Percentiles rank a stretch among this genome's conserved stretches.
phyloP scores from a whole-genome alignment of 179 eudicot genomes.

The Silene noctiflora region DNA sequence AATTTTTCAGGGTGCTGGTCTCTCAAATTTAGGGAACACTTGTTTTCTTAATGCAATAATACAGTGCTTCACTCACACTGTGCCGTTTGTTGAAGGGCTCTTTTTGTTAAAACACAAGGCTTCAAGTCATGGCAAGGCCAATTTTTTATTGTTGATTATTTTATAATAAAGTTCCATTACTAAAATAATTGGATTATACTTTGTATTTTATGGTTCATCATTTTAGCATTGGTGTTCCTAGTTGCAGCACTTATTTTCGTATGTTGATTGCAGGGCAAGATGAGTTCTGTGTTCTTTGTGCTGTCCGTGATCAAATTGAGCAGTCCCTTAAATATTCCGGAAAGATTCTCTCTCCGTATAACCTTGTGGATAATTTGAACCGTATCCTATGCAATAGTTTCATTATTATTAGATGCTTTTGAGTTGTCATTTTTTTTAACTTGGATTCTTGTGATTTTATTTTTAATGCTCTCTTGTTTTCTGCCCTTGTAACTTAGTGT shows the following conservation, averaged over 20 bases:
- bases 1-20: slow-evolving; percentile 68
- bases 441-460: neutral
- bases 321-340: slow-evolving; percentile 36
- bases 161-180: neutral
- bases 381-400: slow-evolving; percentile 49
- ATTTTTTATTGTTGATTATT: neutral
- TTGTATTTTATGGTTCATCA: neutral
- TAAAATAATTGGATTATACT: neutral
- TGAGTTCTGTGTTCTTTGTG: slow-evolving; percentile 62
- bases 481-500: neutral
- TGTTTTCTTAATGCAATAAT: slow-evolving; percentile 81
- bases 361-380: slow-evolving; percentile 62
- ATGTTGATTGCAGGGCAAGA: slow-evolving; percentile 42
- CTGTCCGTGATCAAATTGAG: slow-evolving; percentile 50
- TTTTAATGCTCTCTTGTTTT: neutral
- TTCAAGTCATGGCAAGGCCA: slow-evolving; percentile 45
- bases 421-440: neutral
- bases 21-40: slow-evolving; percentile 75
- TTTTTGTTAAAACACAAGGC: slow-evolving; percentile 31
- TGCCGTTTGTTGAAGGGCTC: slow-evolving; percentile 64
- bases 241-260: neutral
- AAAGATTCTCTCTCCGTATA: slow-evolving; percentile 41
- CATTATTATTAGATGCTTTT: neutral
- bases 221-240: no score
- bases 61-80: slow-evolving; percentile 87